Evolutionary conservation across 2,329 filamentous ascomycete species (phyloP).

Genomic region (Aureobasidium sp.): DNA sequence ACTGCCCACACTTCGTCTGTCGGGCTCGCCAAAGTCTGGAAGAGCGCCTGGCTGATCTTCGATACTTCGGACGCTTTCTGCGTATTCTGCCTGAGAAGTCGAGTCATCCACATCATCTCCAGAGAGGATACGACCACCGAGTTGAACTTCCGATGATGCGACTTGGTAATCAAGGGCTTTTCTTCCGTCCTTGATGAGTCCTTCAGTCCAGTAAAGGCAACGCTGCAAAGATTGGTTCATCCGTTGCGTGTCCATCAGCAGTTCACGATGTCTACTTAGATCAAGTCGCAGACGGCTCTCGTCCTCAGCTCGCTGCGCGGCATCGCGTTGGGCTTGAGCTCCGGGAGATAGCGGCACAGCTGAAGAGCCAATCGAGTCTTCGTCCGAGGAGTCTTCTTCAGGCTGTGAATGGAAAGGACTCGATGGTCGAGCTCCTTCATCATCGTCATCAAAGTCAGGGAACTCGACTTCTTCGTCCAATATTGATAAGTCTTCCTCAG

Average conservation of each 20-base stretch:
- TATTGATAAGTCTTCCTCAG: background rate
- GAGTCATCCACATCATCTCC: slow-evolving; percentile 50
- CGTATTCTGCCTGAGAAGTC: slow-evolving; percentile 21
- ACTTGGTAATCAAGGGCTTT: slow-evolving; percentile 82
- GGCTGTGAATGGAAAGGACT: slow-evolving; percentile 18
- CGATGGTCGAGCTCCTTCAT: slow-evolving; percentile 23
- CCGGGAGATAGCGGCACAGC: slow-evolving; percentile 24
- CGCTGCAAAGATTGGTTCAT: slow-evolving; percentile 91
- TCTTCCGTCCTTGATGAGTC: slow-evolving; percentile 79
- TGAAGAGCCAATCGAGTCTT: slow-evolving; percentile 29
- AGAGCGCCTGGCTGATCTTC: slow-evolving; percentile 17
- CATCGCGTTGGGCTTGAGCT: slow-evolving; percentile 36
- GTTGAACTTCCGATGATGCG: slow-evolving; percentile 66
- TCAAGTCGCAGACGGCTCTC: slow-evolving; percentile 80
- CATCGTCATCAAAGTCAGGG: slow-evolving; percentile 29
- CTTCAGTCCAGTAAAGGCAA: slow-evolving; percentile 83
- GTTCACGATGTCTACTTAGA: slow-evolving; percentile 77
- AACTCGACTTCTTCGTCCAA: slow-evolving; percentile 30
- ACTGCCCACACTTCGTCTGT: slow-evolving; percentile 16
- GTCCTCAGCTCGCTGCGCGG: slow-evolving; percentile 60
- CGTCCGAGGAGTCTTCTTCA: slow-evolving; percentile 21
- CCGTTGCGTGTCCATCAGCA: slow-evolving; percentile 84
- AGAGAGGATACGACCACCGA: slow-evolving; percentile 72
- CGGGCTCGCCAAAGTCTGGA: slow-evolving; percentile 18
- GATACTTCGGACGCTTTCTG: slow-evolving; percentile 21